These are phyloP conservation scores for Quillaja saponaria DNA, from an alignment of 306 rosid genomes.

Conservation along the genomic window DNA sequence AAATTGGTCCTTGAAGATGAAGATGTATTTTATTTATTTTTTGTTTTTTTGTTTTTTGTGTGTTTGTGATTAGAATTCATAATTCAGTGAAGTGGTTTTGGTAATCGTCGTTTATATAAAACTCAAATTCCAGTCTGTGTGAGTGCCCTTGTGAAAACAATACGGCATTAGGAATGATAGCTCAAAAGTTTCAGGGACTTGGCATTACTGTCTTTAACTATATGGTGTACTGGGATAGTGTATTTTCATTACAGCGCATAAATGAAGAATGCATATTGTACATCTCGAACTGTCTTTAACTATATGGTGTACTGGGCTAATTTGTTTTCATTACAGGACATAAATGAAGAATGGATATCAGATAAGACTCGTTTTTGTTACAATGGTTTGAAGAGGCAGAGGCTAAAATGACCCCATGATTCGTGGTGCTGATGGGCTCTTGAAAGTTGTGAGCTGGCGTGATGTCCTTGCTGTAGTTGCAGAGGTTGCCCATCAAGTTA, in stretches of 20 bases:
- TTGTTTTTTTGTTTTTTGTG: neutral
- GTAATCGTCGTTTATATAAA: neutral
- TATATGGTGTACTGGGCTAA: too few species aligned
- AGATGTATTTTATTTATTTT: too few species aligned
- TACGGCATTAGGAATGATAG: neutral
- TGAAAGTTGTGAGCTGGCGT: slow-evolving; percentile 87
- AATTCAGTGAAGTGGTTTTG: neutral
- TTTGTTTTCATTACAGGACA: too few species aligned
- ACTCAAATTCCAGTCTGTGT: slow-evolving; percentile 11
- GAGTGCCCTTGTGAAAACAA: slow-evolving; percentile 12
- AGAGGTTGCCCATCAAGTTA: slow-evolving; percentile 69
- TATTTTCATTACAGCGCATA: too few species aligned
- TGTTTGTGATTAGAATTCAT: neutral
- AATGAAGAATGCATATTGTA: too few species aligned
- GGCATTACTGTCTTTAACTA: too few species aligned
- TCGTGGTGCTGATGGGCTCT: slow-evolving; percentile 93
- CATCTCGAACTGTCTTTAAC: too few species aligned
- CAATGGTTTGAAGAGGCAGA: slow-evolving; percentile 98
- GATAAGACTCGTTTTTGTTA: slow-evolving; percentile 97
- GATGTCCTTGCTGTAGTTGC: slow-evolving; percentile 91
- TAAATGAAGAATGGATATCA: slow-evolving; percentile 99
- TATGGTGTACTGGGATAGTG: too few species aligned
- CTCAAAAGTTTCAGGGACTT: neutral
- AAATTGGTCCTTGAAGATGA: too few species aligned
- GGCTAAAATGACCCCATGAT: slow-evolving; percentile 97